phyloP scores from a whole-genome alignment of 1,139 yeast genomes.

The Yamadazyma aaseri region DNA sequence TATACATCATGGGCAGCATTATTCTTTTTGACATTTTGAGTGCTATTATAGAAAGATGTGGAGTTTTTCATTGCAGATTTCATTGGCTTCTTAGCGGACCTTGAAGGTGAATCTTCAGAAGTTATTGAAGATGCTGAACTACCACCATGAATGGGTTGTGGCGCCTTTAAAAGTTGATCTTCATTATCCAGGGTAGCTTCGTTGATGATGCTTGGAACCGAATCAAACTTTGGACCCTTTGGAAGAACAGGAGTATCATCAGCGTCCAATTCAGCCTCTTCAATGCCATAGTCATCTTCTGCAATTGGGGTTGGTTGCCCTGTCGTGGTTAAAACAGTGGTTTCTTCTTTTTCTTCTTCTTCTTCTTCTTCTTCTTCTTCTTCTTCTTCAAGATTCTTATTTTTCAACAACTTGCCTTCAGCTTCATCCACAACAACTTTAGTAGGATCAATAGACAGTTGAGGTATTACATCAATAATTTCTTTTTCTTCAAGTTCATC shows the following conservation, averaged over 20 bases:
- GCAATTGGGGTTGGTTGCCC: neutral
- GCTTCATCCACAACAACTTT: conserved; percentile 25
- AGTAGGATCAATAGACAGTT: conserved; percentile 18
- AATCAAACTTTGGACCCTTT: conserved; percentile 32
- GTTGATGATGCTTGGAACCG: conserved; percentile 28
- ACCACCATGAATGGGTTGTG: conserved; percentile 7
- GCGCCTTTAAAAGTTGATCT: conserved; percentile 9
- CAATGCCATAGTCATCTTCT: conserved; percentile 19
- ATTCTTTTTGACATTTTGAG: conserved; percentile 10
- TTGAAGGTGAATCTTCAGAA: conserved; percentile 21
- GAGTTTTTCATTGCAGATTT: conserved; percentile 67
- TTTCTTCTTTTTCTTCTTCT: neutral
- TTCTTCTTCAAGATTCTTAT: neutral
- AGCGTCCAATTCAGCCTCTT: conserved; percentile 16
- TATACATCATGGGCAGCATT: conserved; percentile 60
- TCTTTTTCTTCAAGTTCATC: conserved; percentile 22
- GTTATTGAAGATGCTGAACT: conserved; percentile 32
- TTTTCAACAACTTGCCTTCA: conserved; percentile 12
- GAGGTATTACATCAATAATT: conserved; percentile 6
- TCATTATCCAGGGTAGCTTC: conserved; percentile 9
- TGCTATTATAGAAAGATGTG: conserved; percentile 22
- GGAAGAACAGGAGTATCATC: conserved; percentile 25
- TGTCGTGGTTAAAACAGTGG: neutral
- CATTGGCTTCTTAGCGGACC: conserved; percentile 36
- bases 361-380: neutral